Evolutionary conservation across 164 flowering plant genomes (phyloP).

Genomic region (Aristolochia californica): DNA sequence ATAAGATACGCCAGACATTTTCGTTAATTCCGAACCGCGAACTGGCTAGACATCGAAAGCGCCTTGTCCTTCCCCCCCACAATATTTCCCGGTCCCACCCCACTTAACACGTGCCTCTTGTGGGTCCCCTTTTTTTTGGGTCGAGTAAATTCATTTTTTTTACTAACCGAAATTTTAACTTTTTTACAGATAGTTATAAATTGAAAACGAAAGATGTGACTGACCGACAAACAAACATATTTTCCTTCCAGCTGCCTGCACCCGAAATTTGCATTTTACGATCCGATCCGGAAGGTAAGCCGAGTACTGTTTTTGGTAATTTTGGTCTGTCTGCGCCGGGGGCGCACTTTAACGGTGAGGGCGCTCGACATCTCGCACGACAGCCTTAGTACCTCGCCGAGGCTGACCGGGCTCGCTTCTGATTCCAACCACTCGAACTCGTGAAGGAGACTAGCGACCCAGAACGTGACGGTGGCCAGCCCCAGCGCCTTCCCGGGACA

Average conservation of each 20-base stretch:
- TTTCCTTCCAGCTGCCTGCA: not conserved
- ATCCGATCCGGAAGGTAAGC: not conserved
- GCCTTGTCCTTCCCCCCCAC: too few relatives aligned
- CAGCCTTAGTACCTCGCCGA: conserved; percentile 38
- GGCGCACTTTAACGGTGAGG: conserved; percentile 20
- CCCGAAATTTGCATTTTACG: not conserved
- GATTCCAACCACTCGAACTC: conserved; percentile 34
- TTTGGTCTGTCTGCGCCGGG: conserved; percentile 10
- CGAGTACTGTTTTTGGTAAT: not conserved
- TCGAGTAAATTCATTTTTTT: not conserved
- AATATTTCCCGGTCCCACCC: too few relatives aligned
- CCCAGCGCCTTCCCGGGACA: conserved; percentile 73
- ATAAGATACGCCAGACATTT: too few relatives aligned
- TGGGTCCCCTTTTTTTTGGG: too few relatives aligned
- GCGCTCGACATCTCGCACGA: conserved; percentile 52
- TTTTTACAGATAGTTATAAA: not conserved
- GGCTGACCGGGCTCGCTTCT: conserved; percentile 26
- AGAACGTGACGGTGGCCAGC: conserved; percentile 35
- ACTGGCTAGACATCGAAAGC: too few relatives aligned
- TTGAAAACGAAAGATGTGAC: not conserved
- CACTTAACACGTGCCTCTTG: not conserved
- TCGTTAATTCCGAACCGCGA: too few relatives aligned
- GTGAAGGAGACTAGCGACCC: conserved; percentile 52
- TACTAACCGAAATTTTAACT: not conserved
- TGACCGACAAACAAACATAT: not conserved